A percentile compares a stretch with the other conserved stretches of the same genome.
These are phyloP conservation scores for Schoenoplectus tabernaemontani DNA, from an alignment of 202 grass and related monocot genomes.

Conservation along the genomic window DNA sequence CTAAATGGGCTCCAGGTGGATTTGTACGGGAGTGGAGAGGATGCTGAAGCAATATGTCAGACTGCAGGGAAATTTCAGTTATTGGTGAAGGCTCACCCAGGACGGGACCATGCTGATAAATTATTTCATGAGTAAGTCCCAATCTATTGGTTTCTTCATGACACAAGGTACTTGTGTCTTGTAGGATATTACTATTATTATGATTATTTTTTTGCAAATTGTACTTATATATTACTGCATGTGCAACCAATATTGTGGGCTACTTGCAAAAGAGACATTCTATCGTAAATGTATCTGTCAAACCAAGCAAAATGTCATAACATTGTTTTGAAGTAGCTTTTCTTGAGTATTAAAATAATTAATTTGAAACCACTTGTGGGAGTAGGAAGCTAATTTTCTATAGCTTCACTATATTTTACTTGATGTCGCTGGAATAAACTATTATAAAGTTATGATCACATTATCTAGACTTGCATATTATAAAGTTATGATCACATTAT, in stretches of 20 bases:
- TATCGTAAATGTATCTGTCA: not conserved
- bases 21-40: conserved; percentile 86
- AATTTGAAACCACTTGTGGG: not conserved
- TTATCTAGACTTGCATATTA: not conserved
- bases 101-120: conserved; percentile 77
- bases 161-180: not conserved
- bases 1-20: conserved; percentile 63
- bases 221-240: not conserved
- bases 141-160: conserved; percentile 8
- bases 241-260: not conserved
- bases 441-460: not conserved
- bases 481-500: not conserved
- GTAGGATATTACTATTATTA: not conserved
- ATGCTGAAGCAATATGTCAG: conserved; percentile 52
- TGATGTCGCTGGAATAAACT: not conserved
- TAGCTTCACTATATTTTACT: not conserved
- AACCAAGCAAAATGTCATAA: not conserved
- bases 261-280: not conserved
- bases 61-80: conserved; percentile 47
- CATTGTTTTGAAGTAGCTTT: not conserved
- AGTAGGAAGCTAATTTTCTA: not conserved
- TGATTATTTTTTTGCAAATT: not conserved
- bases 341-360: not conserved
- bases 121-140: conserved; percentile 80
- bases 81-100: conserved; percentile 59